A percentile compares a stretch with the other conserved stretches of the same genome.
Evolutionary conservation across 331 rosid genomes (phyloP).

Genomic region (Acacia pycnantha): DNA sequence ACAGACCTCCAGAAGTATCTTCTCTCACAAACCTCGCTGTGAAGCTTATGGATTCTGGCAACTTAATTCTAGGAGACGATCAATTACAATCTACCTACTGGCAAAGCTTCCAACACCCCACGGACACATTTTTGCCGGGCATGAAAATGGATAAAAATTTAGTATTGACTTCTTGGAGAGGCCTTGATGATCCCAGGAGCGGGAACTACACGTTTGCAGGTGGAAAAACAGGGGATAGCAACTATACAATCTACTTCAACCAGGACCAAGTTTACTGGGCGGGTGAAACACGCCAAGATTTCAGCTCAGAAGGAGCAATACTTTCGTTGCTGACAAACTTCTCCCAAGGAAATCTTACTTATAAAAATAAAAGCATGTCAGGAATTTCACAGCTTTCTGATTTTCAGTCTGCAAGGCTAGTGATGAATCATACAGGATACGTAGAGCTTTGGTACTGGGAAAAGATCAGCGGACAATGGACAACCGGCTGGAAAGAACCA

Average conservation of each 20-base stretch:
- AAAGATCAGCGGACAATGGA: rapidly evolving
- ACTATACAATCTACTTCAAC: background rate
- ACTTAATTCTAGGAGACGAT: background rate
- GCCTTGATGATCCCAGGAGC: background rate
- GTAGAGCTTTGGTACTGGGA: background rate
- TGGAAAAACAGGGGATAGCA: background rate
- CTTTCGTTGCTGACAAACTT: background rate
- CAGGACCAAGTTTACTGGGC: background rate
- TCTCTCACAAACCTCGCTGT: background rate
- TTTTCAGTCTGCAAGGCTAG: background rate
- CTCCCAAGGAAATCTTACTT: rapidly evolving
- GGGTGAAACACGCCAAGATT: background rate
- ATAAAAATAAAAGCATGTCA: background rate
- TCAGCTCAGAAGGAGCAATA: background rate
- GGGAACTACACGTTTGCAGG: background rate
- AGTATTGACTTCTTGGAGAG: background rate
- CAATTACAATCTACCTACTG: background rate
- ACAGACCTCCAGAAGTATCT: background rate
- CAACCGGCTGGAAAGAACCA: rapidly evolving
- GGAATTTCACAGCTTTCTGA: background rate
- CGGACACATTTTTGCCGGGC: background rate
- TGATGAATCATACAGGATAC: background rate
- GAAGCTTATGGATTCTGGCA: background rate
- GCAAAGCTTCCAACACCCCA: background rate
- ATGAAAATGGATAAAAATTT: background rate